These are phyloP conservation scores for Spathaspora girioi DNA, from an alignment of 805 yeast species.

Conservation along the genomic window DNA sequence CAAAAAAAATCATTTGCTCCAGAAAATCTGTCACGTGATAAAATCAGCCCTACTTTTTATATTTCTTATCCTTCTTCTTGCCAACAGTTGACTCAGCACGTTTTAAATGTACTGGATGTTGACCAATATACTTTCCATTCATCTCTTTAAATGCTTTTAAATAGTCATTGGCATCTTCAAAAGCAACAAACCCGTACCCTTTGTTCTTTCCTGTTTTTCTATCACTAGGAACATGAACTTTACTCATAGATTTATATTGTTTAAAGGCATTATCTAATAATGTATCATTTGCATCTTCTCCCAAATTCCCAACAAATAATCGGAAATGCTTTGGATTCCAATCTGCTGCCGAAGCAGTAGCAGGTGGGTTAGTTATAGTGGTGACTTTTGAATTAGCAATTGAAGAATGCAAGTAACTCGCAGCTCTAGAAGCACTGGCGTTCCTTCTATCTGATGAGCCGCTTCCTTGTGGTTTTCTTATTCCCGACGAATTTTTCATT, in stretches of 20 bases:
- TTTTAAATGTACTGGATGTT: constrained; percentile 66
- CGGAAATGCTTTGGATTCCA: constrained; percentile 74
- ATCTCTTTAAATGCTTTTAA: constrained; percentile 67
- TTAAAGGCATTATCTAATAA: constrained; percentile 52
- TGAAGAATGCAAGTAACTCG: constrained; percentile 32
- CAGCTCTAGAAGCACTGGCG: constrained; percentile 51
- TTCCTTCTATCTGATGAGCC: constrained; percentile 43
- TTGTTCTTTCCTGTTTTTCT: constrained; percentile 43
- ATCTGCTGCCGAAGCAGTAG: constrained; percentile 29
- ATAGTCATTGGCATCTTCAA: constrained; percentile 61
- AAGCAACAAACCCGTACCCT: constrained; percentile 77
- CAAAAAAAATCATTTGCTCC: background rate
- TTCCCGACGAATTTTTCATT: background rate
- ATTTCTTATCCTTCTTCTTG: constrained; percentile 2
- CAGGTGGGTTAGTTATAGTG: constrained; percentile 1
- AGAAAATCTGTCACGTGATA: background rate
- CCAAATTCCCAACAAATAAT: constrained; percentile 72
- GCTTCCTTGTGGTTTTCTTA: constrained; percentile 19
- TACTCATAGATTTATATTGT: constrained; percentile 49
- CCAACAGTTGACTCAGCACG: constrained; percentile 47
- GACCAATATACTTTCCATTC: constrained; percentile 75
- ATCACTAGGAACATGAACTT: constrained; percentile 59
- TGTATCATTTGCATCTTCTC: constrained; percentile 61
- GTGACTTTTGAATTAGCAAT: constrained; percentile 11
- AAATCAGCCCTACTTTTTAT: background rate